phyloP scores from a whole-genome alignment of 106 monocot genomes.

The Gastrodia elata region DNA sequence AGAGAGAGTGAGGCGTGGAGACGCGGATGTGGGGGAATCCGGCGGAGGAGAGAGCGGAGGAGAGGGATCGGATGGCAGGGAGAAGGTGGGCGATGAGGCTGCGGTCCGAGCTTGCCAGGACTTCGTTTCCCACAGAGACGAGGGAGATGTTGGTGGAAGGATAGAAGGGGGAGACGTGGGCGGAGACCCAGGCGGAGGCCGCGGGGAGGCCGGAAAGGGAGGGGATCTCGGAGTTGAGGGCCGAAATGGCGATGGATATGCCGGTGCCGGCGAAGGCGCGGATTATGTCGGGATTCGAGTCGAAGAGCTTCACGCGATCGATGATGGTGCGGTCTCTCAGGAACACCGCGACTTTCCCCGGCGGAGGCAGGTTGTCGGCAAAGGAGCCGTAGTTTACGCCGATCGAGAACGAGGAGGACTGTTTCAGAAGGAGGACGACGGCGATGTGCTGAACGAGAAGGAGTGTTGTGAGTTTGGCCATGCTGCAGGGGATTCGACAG shows the following conservation, averaged over 20 bases:
- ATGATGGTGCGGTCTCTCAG: constrained; percentile 37
- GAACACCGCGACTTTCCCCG: constrained; percentile 50
- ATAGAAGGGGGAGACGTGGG: constrained; percentile 27
- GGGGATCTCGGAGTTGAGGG: constrained; percentile 45
- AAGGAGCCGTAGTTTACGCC: constrained; percentile 67
- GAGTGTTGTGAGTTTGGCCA: not conserved
- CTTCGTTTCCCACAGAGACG: constrained; percentile 62
- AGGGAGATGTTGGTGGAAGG: constrained; percentile 46
- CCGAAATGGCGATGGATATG: constrained; percentile 35
- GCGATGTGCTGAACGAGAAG: not conserved
- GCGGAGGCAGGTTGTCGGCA: constrained; percentile 52
- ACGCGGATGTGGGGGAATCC: constrained; percentile 43
- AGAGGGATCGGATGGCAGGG: constrained; percentile 45
- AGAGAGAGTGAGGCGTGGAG: constrained; percentile 80
- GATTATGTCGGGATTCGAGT: constrained; percentile 32
- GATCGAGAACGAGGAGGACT: constrained; percentile 11
- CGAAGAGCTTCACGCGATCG: constrained; percentile 55
- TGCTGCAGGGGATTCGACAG: not conserved
- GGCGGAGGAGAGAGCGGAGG: constrained; percentile 36
- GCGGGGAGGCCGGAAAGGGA: constrained; percentile 25
- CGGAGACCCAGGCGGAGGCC: constrained; percentile 31
- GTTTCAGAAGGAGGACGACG: constrained; percentile 2
- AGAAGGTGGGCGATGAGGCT: constrained; percentile 41
- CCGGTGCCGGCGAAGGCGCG: constrained; percentile 49
- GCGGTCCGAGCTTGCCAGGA: constrained; percentile 36